Base-by-base conservation (phyloP, 306 rosid genomes). In the Dalbergia oliveri region DNA sequence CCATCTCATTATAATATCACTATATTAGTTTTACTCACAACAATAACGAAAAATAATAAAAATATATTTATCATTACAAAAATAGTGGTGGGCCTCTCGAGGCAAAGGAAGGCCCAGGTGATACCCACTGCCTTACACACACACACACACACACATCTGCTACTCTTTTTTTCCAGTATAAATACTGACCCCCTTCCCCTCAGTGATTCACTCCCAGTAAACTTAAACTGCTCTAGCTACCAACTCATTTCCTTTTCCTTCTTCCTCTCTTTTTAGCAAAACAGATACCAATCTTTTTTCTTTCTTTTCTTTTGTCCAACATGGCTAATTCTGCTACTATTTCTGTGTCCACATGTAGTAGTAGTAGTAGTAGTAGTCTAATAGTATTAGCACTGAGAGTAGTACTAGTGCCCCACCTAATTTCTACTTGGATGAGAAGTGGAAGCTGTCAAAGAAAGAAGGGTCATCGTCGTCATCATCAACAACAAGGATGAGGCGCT, bases 371-470 rank as follows among this genome's bases (percentile, higher is more conserved):
- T 44, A 2, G 1, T 1, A 44, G 50, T 10, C 11, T 44, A 2
- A 26, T 1, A 44, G 50, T 10, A 44, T 8, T 44, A 16, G 5
- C 66, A 26, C 4, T 11, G 9, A 11, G 41, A 49, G 14, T 49
- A 4, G 11, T 11, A 49, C 5, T 6, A 13, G 33, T 67, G 37
- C 59, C 34, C 79, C 85, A 15, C 79, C 85, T 11, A 73, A 77
- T 1, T 83, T 89, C 35, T 88, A 84, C 83, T 63, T 87, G 9
- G 88, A 90, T 16, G 90, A 88, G 83, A 88, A 86, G 41, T 88
- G 90, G 90, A 90, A 84, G 84, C 74, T 90, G 23, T 86, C 94
- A 12, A 88, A 86, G 85, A 90, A 88, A 63, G 90, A 82, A 18
- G 83, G 77, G 13, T 64, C 81, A 0, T 70, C 87, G 31, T 26